Evolutionary conservation across 306 rosid genomes (phyloP), one percentile per base, ranked within the genome.

Genomic region (Pachyrhizus erosus): DNA sequence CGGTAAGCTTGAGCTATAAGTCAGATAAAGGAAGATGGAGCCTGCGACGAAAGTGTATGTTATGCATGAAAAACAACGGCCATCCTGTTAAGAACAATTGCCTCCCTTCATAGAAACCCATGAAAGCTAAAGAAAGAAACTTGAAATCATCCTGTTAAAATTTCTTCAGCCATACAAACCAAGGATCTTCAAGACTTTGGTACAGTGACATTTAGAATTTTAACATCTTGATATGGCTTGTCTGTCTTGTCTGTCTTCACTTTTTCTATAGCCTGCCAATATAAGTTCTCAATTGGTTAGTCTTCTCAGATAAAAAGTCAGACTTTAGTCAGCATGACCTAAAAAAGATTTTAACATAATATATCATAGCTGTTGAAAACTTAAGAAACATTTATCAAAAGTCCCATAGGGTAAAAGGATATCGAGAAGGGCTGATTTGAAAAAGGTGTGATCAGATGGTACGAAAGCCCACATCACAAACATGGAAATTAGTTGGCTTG

Each of bases 191-290:
- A 96, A 75, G 98, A 88, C 91, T 96, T 96, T 20, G 99, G 99
- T 29, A 93, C 97, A 9, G 99, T 92, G 20, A 96, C 99, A 75
- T 96, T 96, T 23, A 96, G 85, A 77, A 96, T 94, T 85, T 92
- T 94, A 78, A 96, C 97, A 87, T 93, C 99, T 84, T 92, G 98
- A 86, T 91, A 91, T 58, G 99, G 99, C 83, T 77, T 96, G 76
- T 93, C 97, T 12, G 80, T 64, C 87, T 77, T 96, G 93, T 93
- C 98, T 42, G 97, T 89, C 93, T 93, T 93, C 77, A 96, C 98
- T 78, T 93, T 96, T 85, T 96, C 99, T 77, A 93, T 88, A 73
- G 86, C 89, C 99, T 96, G 97, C 75, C 75, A 80, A 86, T 3
- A 76, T n/a, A 52, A 75, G 62, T 81, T 51, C 29, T 76, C 70